These are phyloP conservation scores for Rhizopogon vinicolor DNA, from an alignment of 768 basidiomycete genomes.

Conservation along the genomic window DNA sequence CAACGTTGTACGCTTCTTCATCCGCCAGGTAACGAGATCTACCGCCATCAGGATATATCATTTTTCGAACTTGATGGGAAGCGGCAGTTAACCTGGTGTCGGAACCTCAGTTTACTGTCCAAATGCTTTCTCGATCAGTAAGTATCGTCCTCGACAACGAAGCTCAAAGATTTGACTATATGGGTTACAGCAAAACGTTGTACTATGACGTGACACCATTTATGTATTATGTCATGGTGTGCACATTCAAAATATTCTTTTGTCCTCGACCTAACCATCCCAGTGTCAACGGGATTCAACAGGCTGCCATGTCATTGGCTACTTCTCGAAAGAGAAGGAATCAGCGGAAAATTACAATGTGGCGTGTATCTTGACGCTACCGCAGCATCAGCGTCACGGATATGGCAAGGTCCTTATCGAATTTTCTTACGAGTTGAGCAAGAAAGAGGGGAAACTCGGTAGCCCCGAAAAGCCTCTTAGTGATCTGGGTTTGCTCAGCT, in stretches of 20 bases:
- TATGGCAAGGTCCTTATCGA: constrained; percentile 96
- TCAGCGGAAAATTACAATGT: constrained; percentile 98
- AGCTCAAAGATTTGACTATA: not conserved
- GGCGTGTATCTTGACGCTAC: constrained; percentile 97
- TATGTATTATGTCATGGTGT: constrained; percentile 98
- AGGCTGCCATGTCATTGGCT: constrained; percentile 94
- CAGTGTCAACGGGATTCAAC: constrained; percentile 81
- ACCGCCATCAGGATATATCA: constrained; percentile 94
- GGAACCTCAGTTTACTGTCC: constrained; percentile 92
- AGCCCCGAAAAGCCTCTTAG: constrained; percentile 97
- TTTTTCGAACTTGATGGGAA: constrained; percentile 99
- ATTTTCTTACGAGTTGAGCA: constrained; percentile 97
- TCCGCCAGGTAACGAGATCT: constrained; percentile 99
- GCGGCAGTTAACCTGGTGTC: constrained; percentile 92
- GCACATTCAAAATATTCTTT: constrained; percentile 16
- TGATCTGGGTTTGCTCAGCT: constrained; percentile 89
- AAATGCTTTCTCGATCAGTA: constrained; percentile 99
- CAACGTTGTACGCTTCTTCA: constrained; percentile 86
- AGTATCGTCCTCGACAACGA: constrained; percentile 28
- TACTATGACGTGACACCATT: constrained; percentile 99
- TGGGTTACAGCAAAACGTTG: constrained; percentile 75
- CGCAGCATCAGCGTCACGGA: constrained; percentile 95
- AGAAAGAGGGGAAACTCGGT: constrained; percentile 92
- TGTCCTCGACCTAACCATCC: constrained; percentile 9
- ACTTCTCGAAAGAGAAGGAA: constrained; percentile 99